Conservation (phyloP, 1,139 yeast species). For the Yamadazyma kanchanaburiensis region DNA sequence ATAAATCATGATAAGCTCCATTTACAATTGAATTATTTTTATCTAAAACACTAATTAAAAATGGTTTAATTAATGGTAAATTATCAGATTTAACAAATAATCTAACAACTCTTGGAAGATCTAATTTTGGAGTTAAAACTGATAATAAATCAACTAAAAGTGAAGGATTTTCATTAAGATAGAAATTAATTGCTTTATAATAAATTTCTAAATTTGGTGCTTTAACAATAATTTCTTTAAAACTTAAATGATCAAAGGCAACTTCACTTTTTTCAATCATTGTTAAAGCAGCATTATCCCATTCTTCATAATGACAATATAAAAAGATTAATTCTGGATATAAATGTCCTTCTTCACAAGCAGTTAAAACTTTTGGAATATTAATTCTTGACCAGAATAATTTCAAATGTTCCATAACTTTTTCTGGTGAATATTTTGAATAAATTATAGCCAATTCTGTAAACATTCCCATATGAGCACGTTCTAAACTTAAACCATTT, state of each 20-base stretch:
- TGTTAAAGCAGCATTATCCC: slow-evolving; percentile 98
- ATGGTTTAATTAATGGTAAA: slow-evolving; percentile 93
- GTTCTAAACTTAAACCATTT: slow-evolving; percentile 92
- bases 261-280: slow-evolving; percentile 94
- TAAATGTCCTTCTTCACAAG: slow-evolving; percentile 89
- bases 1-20: slow-evolving; percentile 89
- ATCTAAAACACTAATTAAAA: slow-evolving; percentile 84
- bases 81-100: slow-evolving; percentile 95
- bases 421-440: slow-evolving; percentile 85
- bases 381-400: slow-evolving; percentile 97
- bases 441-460: slow-evolving; percentile 91
- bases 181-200: slow-evolving; percentile 95
- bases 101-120: slow-evolving; percentile 91
- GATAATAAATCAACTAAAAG: slow-evolving; percentile 82
- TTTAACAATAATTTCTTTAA: slow-evolving; percentile 92
- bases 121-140: slow-evolving; percentile 87
- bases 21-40: slow-evolving; percentile 91
- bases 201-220: slow-evolving; percentile 95
- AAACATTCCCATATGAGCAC: slow-evolving; percentile 99
- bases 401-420: slow-evolving; percentile 94
- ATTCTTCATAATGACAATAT: slow-evolving; percentile 97
- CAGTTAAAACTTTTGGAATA: slow-evolving; percentile 94
- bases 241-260: slow-evolving; percentile 89
- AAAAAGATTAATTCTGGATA: slow-evolving; percentile 96
- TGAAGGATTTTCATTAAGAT: slow-evolving; percentile 89